phyloP scores from a whole-genome alignment of 352 stramenopile species.

The Pythium coloratum region DNA sequence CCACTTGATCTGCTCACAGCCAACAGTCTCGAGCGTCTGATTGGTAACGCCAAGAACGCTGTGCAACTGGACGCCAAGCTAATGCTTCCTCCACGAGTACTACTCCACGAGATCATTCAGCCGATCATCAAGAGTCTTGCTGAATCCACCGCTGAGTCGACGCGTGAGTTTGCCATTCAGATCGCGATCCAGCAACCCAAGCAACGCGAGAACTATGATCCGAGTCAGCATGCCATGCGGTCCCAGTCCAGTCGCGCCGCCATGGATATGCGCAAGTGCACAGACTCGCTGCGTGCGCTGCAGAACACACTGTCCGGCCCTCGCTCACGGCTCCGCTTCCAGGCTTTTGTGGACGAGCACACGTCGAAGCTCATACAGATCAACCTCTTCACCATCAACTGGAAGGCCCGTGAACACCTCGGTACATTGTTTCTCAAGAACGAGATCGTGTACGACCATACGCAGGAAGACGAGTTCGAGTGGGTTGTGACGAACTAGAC shows the following conservation, averaged over 20 bases:
- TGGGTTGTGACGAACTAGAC: constrained; percentile 22
- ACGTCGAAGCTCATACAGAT: constrained; percentile 19
- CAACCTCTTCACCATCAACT: constrained; percentile 20
- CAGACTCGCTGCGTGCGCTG: constrained; percentile 13
- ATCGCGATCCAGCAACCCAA: constrained; percentile 24
- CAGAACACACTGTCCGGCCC: background rate
- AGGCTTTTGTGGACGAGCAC: constrained; percentile 20
- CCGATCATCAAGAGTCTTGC: constrained; percentile 13
- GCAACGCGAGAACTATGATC: constrained; percentile 15
- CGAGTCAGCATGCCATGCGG: background rate
- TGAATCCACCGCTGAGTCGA: background rate
- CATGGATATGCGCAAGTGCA: constrained; percentile 7
- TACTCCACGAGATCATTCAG: constrained; percentile 7
- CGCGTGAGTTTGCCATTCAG: constrained; percentile 16
- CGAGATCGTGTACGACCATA: constrained; percentile 22
- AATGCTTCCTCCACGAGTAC: constrained; percentile 15
- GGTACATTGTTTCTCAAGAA: constrained; percentile 15
- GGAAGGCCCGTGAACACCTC: constrained; percentile 10
- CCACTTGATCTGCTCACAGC: constrained; percentile 10
- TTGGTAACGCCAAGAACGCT: background rate
- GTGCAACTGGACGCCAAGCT: constrained; percentile 23
- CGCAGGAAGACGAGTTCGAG: constrained; percentile 12
- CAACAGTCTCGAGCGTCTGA: constrained; percentile 5
- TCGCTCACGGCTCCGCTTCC: constrained; percentile 16
- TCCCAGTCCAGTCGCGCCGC: constrained; percentile 4